Evolutionary conservation across 805 yeast species (phyloP).

Genomic region (Saccharomyces kudriavzevii): DNA sequence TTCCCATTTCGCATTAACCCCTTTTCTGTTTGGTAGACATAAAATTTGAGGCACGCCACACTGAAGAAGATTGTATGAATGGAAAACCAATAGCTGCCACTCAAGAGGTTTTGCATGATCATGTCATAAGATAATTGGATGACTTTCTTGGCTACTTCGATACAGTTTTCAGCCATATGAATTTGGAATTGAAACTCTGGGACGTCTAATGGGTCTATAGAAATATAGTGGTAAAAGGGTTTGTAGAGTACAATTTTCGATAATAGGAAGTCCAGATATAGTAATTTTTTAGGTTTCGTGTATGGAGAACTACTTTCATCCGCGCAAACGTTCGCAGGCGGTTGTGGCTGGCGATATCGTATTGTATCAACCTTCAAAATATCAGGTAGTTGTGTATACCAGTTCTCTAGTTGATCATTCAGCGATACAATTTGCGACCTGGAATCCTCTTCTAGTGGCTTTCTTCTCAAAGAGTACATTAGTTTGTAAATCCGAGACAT

Average conservation of each 20-base stretch:
- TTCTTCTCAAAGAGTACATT: not conserved
- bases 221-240: slow-evolving; percentile 79
- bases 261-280: slow-evolving; percentile 65
- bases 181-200: slow-evolving; percentile 55
- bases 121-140: slow-evolving; percentile 74
- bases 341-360: not conserved
- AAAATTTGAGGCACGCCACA: slow-evolving; percentile 77
- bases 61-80: slow-evolving; percentile 84
- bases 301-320: slow-evolving; percentile 27
- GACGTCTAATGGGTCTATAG: slow-evolving; percentile 20
- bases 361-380: not conserved
- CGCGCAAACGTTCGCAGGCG: not conserved
- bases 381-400: slow-evolving; percentile 65
- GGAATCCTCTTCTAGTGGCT: not conserved
- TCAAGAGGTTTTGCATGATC: slow-evolving; percentile 60
- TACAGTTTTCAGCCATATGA: slow-evolving; percentile 73
- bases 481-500: slow-evolving; percentile 29
- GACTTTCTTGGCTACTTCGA: slow-evolving; percentile 74
- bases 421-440: slow-evolving; percentile 26
- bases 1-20: not conserved
- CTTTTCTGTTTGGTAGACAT: slow-evolving; percentile 10
- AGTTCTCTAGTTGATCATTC: slow-evolving; percentile 59
- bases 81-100: slow-evolving; percentile 88
- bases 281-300: slow-evolving; percentile 62
- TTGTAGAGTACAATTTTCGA: slow-evolving; percentile 76